phyloP scores from a whole-genome alignment of 148 eudicot genomes.

The Persicaria tinctoria region DNA sequence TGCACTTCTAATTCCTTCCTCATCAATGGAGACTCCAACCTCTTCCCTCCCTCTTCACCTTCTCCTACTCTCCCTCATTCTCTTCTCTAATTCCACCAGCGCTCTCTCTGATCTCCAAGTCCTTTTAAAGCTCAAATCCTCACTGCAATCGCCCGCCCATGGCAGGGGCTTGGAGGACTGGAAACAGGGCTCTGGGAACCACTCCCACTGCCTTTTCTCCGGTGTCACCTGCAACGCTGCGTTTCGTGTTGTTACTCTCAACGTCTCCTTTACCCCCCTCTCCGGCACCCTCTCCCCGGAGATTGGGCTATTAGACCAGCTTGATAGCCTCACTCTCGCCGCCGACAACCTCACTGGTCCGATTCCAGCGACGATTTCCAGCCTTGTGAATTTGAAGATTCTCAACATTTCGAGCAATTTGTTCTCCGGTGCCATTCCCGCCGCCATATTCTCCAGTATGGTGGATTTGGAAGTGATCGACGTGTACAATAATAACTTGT shows the following conservation, averaged over 20 bases:
- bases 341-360: slow-evolving; percentile 80
- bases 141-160: not conserved
- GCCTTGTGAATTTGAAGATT: slow-evolving; percentile 30
- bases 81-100: not conserved
- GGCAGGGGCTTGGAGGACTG: slow-evolving; percentile 4
- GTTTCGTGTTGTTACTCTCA: slow-evolving; percentile 9
- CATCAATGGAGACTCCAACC: not conserved
- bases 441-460: slow-evolving; percentile 41
- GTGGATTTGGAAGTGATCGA: slow-evolving; percentile 51
- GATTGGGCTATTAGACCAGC: slow-evolving; percentile 38
- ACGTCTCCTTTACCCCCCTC: slow-evolving; percentile 16
- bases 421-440: slow-evolving; percentile 35
- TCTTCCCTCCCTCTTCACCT: not conserved
- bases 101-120: not conserved
- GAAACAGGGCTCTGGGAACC: not conserved
- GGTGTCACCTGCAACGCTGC: slow-evolving; percentile 4
- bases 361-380: slow-evolving; percentile 23
- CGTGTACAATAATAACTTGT: slow-evolving; percentile 64
- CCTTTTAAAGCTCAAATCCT: not conserved
- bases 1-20: not conserved
- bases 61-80: not conserved
- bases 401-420: slow-evolving; percentile 75
- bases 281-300: slow-evolving; percentile 64
- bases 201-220: slow-evolving; percentile 4
- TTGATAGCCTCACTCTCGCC: slow-evolving; percentile 50